Base-by-base conservation (phyloP, 768 basidiomycete species). In the Tulasnella sp. region DNA sequence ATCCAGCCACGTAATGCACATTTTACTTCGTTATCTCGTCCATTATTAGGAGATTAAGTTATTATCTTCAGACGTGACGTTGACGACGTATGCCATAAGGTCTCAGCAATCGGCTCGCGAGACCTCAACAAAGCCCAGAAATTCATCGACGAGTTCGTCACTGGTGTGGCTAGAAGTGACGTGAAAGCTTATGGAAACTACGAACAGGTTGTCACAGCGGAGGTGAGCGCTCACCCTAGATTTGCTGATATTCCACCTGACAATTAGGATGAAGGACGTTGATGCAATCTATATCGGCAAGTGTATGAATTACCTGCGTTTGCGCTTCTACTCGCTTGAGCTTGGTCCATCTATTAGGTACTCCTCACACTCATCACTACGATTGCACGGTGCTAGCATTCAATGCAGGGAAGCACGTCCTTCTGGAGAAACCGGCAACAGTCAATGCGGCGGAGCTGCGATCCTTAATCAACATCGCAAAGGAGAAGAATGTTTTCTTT, bases 361-460 rank as follows among this genome's bases (percentile, higher is more conserved):
- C 90, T 2, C 92, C 92, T 2, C 88, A 95, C 68, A 86, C 87
- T 1, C 75, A 78, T 61, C 92, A 95, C 73, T 88, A 90, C 69
- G 74, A 76, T 62, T 88, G 88, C 67, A 81, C 88, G 0, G 72
- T 84, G 64, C 84, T 80, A 58, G 85, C 86, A 7, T 80, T 94
- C 66, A 78, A 79, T 63, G 85, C 85, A 3, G 82, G 82, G 60
- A 95, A 93, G 71, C 81, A 91, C 69, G 83, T 94, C 43, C 80
- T 94, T 24, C 88, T 88, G 71, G 91, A 95, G 71, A 94, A 95
- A 67, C 88, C 89, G 0, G 84, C 87, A 53, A 93, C 91, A 1
- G 78, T 76, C 63, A 92, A 90, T 67, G 74, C 78, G 4, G 78
- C 83, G 2, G 89, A 94, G 67, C 75, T 90, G 21, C 78, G 80